These are phyloP conservation scores for Ogataea degrootiae DNA, from an alignment of 805 yeast genomes.

Conservation along the genomic window DNA sequence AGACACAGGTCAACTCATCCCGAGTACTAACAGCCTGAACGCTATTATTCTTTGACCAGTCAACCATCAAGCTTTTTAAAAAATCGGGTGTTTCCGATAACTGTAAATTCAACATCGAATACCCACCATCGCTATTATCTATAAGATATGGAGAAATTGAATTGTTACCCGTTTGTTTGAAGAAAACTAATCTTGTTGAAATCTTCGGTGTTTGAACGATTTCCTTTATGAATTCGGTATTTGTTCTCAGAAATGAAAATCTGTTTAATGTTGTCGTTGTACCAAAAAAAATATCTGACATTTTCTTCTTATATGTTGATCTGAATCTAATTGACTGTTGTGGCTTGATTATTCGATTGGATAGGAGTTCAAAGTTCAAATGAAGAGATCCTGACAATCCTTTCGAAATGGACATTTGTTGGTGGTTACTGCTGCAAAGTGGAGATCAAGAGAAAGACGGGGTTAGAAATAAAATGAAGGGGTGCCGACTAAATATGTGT, in stretches of 20 bases:
- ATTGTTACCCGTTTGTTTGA: conserved; percentile 26
- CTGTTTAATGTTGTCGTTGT: conserved; percentile 47
- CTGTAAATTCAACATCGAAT: conserved; percentile 11
- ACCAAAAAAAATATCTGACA: conserved; percentile 25
- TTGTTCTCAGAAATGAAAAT: conserved; percentile 58
- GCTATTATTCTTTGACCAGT: conserved; percentile 22
- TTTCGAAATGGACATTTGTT: no score
- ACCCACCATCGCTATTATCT: background rate
- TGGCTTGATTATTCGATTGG: no score
- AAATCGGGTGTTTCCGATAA: conserved; percentile 8
- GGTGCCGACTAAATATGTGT: no score
- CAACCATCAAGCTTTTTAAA: conserved; percentile 8
- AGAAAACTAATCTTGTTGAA: conserved; percentile 46
- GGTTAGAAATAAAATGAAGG: no score
- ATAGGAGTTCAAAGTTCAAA: no score
- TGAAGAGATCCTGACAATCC: no score
- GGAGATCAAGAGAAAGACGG: no score
- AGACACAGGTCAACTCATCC: conserved; percentile 30
- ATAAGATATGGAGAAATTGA: conserved; percentile 17
- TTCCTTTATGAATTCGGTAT: conserved; percentile 41
- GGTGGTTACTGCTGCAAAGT: no score
- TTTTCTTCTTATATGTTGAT: conserved; percentile 1
- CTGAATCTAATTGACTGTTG: background rate
- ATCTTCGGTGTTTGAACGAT: conserved; percentile 4
- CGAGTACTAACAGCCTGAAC: conserved; percentile 6